phyloP scores from a whole-genome alignment of 768 basidiomycete species.

The Tricholoma saponaceum region DNA sequence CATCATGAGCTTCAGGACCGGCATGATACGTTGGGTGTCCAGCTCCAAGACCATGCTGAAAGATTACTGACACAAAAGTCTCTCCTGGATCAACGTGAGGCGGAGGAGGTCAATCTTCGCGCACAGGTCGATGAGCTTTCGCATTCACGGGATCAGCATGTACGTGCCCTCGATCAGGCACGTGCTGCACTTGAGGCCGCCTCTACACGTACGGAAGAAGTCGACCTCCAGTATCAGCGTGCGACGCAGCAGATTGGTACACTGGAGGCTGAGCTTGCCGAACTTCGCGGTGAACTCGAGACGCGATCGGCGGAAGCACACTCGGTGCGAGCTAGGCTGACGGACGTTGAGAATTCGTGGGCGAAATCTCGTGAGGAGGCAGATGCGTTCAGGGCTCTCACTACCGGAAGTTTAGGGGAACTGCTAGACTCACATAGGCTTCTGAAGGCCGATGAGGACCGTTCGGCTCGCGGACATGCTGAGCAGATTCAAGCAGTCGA shows the following conservation, averaged over 20 bases:
- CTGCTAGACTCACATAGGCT: slow-evolving; percentile 86
- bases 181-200: slow-evolving; percentile 73
- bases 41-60: slow-evolving; percentile 74
- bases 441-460: slow-evolving; percentile 80
- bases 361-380: slow-evolving; percentile 91
- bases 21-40: slow-evolving; percentile 53
- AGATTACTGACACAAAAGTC: slow-evolving; percentile 71
- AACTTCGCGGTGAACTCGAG: slow-evolving; percentile 81
- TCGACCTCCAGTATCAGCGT: slow-evolving; percentile 68
- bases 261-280: slow-evolving; percentile 74
- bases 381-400: slow-evolving; percentile 81
- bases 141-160: slow-evolving; percentile 74
- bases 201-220: slow-evolving; percentile 72
- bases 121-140: slow-evolving; percentile 70
- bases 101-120: slow-evolving; percentile 63
- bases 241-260: slow-evolving; percentile 64
- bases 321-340: slow-evolving; percentile 54
- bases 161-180: slow-evolving; percentile 85
- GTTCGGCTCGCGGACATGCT: slow-evolving; percentile 65
- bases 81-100: slow-evolving; percentile 70
- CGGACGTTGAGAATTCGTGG: slow-evolving; percentile 88
- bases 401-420: slow-evolving; percentile 82
- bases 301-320: slow-evolving; percentile 71
- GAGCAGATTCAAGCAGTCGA: slow-evolving; percentile 84
- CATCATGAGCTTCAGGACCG: slow-evolving; percentile 69